These are phyloP conservation scores for Cryptococcus sp. DNA, from an alignment of 1,284 basidiomycete genomes.

Conservation along the genomic window DNA sequence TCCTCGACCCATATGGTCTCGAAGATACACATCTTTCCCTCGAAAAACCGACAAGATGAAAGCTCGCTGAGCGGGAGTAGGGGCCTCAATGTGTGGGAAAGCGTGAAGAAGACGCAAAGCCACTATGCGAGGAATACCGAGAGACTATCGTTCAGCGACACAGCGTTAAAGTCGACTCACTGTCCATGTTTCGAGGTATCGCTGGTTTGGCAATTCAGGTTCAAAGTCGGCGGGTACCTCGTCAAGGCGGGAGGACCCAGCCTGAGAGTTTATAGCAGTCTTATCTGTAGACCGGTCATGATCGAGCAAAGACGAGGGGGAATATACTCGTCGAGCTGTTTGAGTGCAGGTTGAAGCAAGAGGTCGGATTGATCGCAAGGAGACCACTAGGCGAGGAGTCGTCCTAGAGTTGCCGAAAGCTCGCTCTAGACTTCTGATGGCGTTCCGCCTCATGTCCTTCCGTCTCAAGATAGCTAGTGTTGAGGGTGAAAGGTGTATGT, in stretches of 20 bases:
- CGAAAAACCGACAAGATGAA: constrained; percentile 21
- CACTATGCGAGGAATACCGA: constrained; percentile 5
- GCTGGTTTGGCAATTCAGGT: background rate
- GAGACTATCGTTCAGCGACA: background rate
- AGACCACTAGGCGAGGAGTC: too few species aligned
- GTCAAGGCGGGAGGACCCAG: background rate
- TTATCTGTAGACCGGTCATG: too few species aligned
- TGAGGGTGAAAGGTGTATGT: too few species aligned
- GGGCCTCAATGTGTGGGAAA: constrained; percentile 21
- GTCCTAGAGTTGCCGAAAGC: too few species aligned
- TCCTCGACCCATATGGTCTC: constrained; percentile 35
- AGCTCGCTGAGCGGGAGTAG: constrained; percentile 29
- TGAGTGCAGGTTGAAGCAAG: too few species aligned
- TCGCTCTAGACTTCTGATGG: too few species aligned
- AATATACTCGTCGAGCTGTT: too few species aligned
- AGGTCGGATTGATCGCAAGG: too few species aligned
- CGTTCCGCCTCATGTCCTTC: too few species aligned
- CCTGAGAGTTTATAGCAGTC: background rate
- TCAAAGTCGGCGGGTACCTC: background rate
- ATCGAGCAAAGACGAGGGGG: too few species aligned
- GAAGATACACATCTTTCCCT: constrained; percentile 27
- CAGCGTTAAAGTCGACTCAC: background rate
- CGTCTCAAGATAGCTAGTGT: too few species aligned
- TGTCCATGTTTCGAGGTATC: background rate
- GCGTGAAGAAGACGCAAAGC: background rate